phyloP scores from a whole-genome alignment of 148 eudicot species.

The Fagopyrum tataricum region DNA sequence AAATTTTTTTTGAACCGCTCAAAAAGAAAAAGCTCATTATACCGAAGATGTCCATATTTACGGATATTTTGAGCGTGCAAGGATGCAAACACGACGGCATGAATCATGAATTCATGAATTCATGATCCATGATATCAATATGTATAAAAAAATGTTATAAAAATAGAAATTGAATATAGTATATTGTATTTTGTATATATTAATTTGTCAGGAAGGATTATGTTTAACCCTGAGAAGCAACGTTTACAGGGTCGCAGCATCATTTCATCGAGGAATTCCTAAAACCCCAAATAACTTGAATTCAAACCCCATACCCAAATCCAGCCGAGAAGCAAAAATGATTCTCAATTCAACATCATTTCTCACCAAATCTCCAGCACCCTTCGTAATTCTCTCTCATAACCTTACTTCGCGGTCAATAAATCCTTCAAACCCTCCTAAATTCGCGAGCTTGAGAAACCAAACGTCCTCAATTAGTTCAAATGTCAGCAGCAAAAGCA shows the following conservation, averaged over 20 bases:
- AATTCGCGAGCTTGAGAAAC: conserved; percentile 13
- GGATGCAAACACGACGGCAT: too few relatives aligned
- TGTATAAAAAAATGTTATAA: too few relatives aligned
- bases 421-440: conserved; percentile 18
- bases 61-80: too few relatives aligned
- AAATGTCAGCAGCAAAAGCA: background rate
- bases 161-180: too few relatives aligned
- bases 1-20: too few relatives aligned
- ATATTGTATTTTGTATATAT: background rate
- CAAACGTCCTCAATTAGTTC: conserved; percentile 9
- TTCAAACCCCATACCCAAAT: background rate
- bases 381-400: conserved; percentile 18
- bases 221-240: background rate
- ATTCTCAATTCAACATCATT: conserved; percentile 17
- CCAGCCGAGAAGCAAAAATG: conserved; percentile 17
- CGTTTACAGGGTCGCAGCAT: background rate
- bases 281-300: background rate
- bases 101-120: too few relatives aligned
- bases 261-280: background rate
- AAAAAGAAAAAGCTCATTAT: too few relatives aligned
- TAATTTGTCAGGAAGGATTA: background rate
- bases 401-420: conserved; percentile 12
- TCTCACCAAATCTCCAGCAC: conserved; percentile 13
- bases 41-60: too few relatives aligned
- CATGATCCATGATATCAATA: too few relatives aligned